Base-by-base conservation (phyloP, 345 rosid species). In the Gossypium thurberi region DNA sequence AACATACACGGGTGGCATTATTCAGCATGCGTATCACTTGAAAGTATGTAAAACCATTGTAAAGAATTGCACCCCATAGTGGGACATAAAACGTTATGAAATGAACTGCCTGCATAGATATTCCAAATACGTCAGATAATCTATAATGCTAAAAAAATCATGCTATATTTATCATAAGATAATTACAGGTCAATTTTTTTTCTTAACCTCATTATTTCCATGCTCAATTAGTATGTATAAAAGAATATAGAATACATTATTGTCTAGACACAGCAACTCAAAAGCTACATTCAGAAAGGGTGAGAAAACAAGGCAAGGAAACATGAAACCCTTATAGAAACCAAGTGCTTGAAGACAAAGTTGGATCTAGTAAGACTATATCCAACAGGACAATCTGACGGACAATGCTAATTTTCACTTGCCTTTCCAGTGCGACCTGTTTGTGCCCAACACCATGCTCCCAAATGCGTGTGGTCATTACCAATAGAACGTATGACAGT, bases 1-100 rank as follows among this genome's bases (percentile, higher is more conserved):
- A 43, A 74, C 93, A 33, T 89, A 94, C 98, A 40, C 91, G 97
- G 55, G 94, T 89, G 43, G 92, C 98, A 65, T 94, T 94, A 83
- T 90, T 89, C 69, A 91, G 84, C 98, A 94, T 94, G 69, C 97
- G 88, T 74, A 91, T 94, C 79, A 94, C 98, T 83, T 94, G 98
- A 77, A 92, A 85, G 77, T 94, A 94, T 10, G 93, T 90, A 83
- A 88, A 81, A 67, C 97, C 98, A 76, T 94, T 94, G 89, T 91
- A 94, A 74, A 94, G 90, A 79, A 94, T 94, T 64, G 98, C 97
- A 47, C 93, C 94, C 98, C 97, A 94, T 28, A 94, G 89, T 6
- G 98, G 98, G 3, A 85, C 86, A 33, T 92, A 94, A 58, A 94
- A 91, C 18, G 97, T 94, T 76, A 92, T 77, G 58, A 94, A 94